A percentile compares a stretch with the other conserved stretches of the same genome.
Conservation (phyloP, 1,284 basidiomycete genomes). For the Gastroboletus turbinatus region DNA sequence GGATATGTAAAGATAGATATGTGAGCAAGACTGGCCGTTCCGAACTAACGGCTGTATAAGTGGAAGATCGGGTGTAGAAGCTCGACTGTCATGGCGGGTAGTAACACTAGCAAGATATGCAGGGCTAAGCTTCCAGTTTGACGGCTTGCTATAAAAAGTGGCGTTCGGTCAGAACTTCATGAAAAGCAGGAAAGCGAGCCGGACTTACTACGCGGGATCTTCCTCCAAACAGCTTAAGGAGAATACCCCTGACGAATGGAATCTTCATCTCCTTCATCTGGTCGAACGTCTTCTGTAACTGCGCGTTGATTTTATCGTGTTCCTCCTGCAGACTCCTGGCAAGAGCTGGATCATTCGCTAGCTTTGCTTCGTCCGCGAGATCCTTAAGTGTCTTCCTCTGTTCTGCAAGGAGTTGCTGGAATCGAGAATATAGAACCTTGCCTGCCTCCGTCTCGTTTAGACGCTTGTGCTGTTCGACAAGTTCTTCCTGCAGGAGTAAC, state of each 20-base stretch:
- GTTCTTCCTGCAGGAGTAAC: constrained; percentile 25
- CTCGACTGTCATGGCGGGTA: too few species aligned
- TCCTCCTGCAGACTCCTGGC: constrained; percentile 13
- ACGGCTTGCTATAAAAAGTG: constrained; percentile 2
- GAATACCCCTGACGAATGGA: constrained; percentile 15
- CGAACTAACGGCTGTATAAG: neutral
- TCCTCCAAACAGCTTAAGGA: constrained; percentile 3
- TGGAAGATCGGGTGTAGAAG: neutral
- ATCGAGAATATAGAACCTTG: constrained; percentile 17
- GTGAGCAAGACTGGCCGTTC: neutral
- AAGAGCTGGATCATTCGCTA: constrained; percentile 8
- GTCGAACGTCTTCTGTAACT: constrained; percentile 18
- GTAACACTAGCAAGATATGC: neutral
- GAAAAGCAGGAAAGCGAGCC: neutral
- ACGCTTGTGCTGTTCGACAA: constrained; percentile 12
- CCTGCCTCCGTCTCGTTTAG: constrained; percentile 25
- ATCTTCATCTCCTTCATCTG: constrained; percentile 21
- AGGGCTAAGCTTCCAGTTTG: neutral
- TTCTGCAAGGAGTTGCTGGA: constrained; percentile 19
- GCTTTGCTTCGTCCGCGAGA: constrained; percentile 15
- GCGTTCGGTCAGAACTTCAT: neutral
- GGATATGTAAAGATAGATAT: neutral
- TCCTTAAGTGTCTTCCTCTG: constrained; percentile 11
- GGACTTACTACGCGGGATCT: constrained; percentile 13
- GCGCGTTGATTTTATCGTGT: constrained; percentile 2